A percentile compares a stretch with the other conserved stretches of the same genome.
Conservation (phyloP, 495 filamentous ascomycete species). For the Rhizodiscina lignyota region DNA sequence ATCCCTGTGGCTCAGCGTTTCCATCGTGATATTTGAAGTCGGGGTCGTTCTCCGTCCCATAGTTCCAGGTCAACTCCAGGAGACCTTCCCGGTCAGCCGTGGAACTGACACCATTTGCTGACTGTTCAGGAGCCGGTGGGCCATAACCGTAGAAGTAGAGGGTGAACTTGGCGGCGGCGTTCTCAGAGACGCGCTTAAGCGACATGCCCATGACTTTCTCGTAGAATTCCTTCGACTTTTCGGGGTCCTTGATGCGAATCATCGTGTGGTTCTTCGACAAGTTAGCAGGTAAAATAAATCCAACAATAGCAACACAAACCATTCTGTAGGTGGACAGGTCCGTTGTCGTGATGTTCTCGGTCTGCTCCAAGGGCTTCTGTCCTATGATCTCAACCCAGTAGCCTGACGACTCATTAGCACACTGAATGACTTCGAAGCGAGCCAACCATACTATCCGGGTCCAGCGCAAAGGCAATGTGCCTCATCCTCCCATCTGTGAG, state of each 20-base stretch:
- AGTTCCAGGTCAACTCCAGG: slow-evolving; percentile 90
- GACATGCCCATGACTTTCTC: slow-evolving; percentile 80
- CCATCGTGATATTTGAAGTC: slow-evolving; percentile 81
- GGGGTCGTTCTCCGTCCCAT: slow-evolving; percentile 83
- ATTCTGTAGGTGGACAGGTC: slow-evolving; percentile 37
- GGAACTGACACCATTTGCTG: slow-evolving; percentile 32
- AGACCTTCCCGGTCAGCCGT: slow-evolving; percentile 61
- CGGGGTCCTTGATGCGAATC: slow-evolving; percentile 83
- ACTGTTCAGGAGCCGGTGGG: slow-evolving; percentile 30
- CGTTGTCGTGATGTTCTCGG: slow-evolving; percentile 36
- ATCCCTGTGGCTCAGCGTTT: slow-evolving; percentile 81
- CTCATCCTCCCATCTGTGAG: slow-evolving; percentile 75
- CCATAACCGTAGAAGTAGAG: slow-evolving; percentile 85
- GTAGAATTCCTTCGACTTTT: slow-evolving; percentile 78
- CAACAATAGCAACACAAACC: no score
- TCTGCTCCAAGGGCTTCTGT: slow-evolving; percentile 26
- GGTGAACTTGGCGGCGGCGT: slow-evolving; percentile 57
- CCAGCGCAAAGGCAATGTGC: slow-evolving; percentile 79
- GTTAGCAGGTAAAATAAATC: slow-evolving; percentile 7
- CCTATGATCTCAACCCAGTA: slow-evolving; percentile 48
- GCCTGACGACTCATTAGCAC: no score
- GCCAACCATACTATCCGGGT: slow-evolving; percentile 90
- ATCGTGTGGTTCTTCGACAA: slow-evolving; percentile 61
- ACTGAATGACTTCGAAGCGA: no score
- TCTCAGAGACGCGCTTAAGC: slow-evolving; percentile 55